Base-by-base conservation (phyloP, 495 filamentous ascomycete species). In the Astrothelium subdiscretum region DNA sequence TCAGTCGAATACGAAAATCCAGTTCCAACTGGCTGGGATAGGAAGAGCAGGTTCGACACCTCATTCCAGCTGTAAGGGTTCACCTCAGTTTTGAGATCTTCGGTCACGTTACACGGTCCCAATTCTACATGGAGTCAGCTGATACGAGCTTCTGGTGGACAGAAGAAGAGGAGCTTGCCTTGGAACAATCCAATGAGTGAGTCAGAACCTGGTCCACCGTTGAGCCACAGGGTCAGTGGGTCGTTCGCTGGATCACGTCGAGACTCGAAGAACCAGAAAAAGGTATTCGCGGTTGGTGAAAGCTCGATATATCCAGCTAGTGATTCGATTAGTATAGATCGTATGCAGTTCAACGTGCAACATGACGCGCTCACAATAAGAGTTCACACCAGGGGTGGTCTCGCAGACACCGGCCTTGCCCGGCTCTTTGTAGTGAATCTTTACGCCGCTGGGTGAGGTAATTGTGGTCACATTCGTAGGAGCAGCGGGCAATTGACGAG, bases 111-210 rank as follows among this genome's bases (percentile, higher is more conserved):
- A 67, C 83, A 85, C 10, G 84, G 83, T 4, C 83, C 83, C 60
- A 83, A 68, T 68, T 86, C 83, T 83, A 61, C 38, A 8, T 3
- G 15, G 13, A 44, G 29, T 54, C 6, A 54, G 48, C 22, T 29
- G 6, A 8, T 27, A 5, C 29, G 5, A 11, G 6, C 10, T 26
- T 11, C 11, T 54, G 10, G 24, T 3, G 10, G n/a, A 0, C 29
- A 6, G 2, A 59, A 32, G n/a, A 11, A 73, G 77, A 4, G n/a
- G 11, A 73, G 77, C 32, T 72, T 75, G 71, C 78, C 79, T 75
- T 87, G 84, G 63, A 90, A 89, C 52, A 91, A 72, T 4, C 87
- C 88, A 61, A 88, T 83, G 73, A 88, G 76, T 15, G 85, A 88
- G 63, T 85, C 78, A 51, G 75, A 79, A 15, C 82, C 82, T 0